Base-by-base conservation (phyloP, 2,329 filamentous ascomycete genomes). In the Dryadomyces sulphureus region DNA sequence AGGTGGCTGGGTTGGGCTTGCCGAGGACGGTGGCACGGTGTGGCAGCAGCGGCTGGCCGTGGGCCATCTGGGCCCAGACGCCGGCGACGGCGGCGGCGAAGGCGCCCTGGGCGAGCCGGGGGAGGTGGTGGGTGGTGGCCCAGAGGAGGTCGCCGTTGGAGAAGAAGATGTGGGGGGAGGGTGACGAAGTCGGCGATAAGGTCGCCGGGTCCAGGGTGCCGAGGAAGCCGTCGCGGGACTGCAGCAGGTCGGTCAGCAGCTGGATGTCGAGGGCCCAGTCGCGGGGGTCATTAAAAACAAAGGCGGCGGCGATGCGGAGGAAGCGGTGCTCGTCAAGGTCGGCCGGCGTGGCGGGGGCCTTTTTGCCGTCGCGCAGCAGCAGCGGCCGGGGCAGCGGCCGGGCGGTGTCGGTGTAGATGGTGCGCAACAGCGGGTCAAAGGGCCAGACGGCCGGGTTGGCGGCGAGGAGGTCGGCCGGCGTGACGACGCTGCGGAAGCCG, bases 181-280 rank as follows among this genome's bases (percentile, higher is more conserved):
- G 80, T 74, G 22, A 69, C 64, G 0, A 57, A 22, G 49, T 80
- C 66, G 38, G 79, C 81, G 59, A 94, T 94, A 57, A 76, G 79
- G 41, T 19, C n/a, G 38, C 45, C 11, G 69, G 53, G 0, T 84
- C 90, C 38, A 84, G 70, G 0, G 90, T 95, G 22, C 90, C 92
- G 4, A 94, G 60, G 47, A 85, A 76, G 17, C 92, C 92, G n/a
- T 72, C 56, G 17, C 76, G 69, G 0, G 89, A 94, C 36, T 94
- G 70, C 7, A 96, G 67, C 11, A 94, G 66, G 61, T 98, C 92
- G 45, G 83, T 58, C 48, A 96, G 82, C 54, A 96, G 67, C 59
- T 94, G 84, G 2, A 79, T 78, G 61, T 96, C 90, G 9, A 95
- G 72, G 1, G 84, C 88, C 92, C 92, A 98, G 66, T 98, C 92